A percentile compares a stretch with the other conserved stretches of the same genome.
These are phyloP conservation scores for Mrakia gelida DNA, from an alignment of 768 basidiomycete species.

Conservation along the genomic window DNA sequence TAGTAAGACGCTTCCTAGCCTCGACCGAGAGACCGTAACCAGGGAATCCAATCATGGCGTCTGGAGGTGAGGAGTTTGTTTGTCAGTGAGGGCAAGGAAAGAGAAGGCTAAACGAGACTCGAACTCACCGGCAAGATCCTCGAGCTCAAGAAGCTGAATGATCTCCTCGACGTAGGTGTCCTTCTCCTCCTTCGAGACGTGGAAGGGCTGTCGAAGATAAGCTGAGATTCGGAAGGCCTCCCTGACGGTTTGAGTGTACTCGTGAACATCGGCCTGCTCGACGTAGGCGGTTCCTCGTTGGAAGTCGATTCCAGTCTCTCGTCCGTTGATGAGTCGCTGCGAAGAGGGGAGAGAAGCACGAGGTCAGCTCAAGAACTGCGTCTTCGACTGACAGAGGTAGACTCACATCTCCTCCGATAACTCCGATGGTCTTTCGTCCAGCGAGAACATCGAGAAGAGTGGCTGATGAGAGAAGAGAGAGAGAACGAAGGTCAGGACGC, in stretches of 20 bases:
- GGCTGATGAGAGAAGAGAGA: slow-evolving; percentile 30
- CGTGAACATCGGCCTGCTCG: slow-evolving; percentile 67
- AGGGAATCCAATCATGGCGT: slow-evolving; percentile 63
- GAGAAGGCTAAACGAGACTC: no score
- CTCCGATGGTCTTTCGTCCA: slow-evolving; percentile 58
- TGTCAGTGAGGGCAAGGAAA: no score
- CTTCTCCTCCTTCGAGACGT: slow-evolving; percentile 64
- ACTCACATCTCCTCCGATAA: slow-evolving; percentile 59
- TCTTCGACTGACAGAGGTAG: no score
- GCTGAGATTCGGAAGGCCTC: slow-evolving; percentile 79
- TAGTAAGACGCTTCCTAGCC: slow-evolving; percentile 60
- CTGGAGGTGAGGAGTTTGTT: no score
- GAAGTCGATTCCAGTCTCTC: slow-evolving; percentile 54
- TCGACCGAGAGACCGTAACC: slow-evolving; percentile 59
- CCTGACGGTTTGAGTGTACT: slow-evolving; percentile 61
- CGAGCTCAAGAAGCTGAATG: slow-evolving; percentile 52
- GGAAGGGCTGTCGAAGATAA: slow-evolving; percentile 65
- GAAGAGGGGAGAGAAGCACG: no score
- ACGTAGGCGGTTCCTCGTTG: slow-evolving; percentile 57
- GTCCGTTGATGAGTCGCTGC: slow-evolving; percentile 58
- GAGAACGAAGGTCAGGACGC: background rate
- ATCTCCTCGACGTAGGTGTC: slow-evolving; percentile 59
- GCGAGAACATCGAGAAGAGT: slow-evolving; percentile 61
- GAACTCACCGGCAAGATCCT: slow-evolving; percentile 59
- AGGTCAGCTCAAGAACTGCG: no score